Percentiles rank a stretch among this genome's conserved stretches.
phyloP scores from a whole-genome alignment of 225 moss, liverwort and hornwort genomes.

The Anthoceros angustus region DNA sequence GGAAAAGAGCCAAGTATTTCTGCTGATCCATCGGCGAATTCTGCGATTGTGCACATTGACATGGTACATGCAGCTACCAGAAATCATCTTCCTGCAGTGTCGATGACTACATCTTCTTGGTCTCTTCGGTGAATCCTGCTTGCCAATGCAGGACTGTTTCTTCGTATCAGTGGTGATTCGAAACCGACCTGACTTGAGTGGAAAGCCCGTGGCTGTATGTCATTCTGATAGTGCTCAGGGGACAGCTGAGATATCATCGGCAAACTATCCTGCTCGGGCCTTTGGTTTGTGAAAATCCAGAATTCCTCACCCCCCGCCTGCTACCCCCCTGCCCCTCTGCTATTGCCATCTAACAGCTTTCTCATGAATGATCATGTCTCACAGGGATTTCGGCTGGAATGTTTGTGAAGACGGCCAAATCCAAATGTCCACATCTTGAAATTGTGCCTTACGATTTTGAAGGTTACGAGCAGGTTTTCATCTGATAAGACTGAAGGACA shows the following conservation, averaged over 20 bases:
- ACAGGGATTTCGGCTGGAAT: conserved; percentile 87
- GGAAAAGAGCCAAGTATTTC: conserved; percentile 23
- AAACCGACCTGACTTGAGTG: conserved; percentile 49
- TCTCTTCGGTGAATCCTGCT: too few relatives aligned
- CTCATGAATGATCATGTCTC: neutral
- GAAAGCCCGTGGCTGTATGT: conserved; percentile 88
- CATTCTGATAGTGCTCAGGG: conserved; percentile 88
- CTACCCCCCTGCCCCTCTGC: neutral
- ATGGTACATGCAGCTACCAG: conserved; percentile 30
- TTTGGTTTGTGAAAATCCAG: conserved; percentile 33
- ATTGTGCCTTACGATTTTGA: conserved; percentile 90
- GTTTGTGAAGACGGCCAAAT: conserved; percentile 74
- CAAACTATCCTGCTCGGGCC: conserved; percentile 92
- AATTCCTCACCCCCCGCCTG: too few relatives aligned
- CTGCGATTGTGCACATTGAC: conserved; percentile 82
- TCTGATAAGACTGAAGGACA: conserved; percentile 5
- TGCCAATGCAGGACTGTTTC: conserved; percentile 65
- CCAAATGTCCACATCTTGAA: conserved; percentile 59
- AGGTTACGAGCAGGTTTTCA: conserved; percentile 89
- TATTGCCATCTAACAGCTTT: neutral
- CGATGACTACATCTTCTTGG: too few relatives aligned
- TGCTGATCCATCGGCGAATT: conserved; percentile 24
- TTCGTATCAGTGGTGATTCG: conserved; percentile 89
- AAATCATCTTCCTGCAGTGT: too few relatives aligned
- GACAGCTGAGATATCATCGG: conserved; percentile 95